Percentiles rank a stretch among this genome's conserved stretches.
phyloP scores from a whole-genome alignment of 306 rosid genomes.

The Ochetophila trinervis region DNA sequence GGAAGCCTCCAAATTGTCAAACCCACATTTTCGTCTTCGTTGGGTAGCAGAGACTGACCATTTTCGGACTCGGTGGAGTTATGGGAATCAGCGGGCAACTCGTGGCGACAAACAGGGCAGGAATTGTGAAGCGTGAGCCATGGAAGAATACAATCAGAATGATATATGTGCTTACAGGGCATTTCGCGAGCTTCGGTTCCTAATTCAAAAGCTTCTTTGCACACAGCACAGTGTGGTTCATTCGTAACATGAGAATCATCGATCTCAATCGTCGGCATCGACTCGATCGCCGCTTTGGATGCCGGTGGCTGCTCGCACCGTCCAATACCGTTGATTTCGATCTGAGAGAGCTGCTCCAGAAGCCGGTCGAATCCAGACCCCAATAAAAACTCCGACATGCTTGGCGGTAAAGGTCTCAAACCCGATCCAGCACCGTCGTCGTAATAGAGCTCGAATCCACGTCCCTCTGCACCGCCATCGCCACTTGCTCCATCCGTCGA shows the following conservation, averaged over 20 bases:
- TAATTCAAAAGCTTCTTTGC: slow-evolving; percentile 63
- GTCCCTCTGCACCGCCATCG: slow-evolving; percentile 32
- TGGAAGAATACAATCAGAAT: slow-evolving; percentile 73
- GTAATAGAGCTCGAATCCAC: slow-evolving; percentile 67
- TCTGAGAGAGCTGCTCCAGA: slow-evolving; percentile 67
- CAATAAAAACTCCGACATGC: slow-evolving; percentile 75
- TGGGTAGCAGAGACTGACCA: background rate
- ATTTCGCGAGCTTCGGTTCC: slow-evolving; percentile 53
- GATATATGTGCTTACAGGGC: slow-evolving; percentile 89
- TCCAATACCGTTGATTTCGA: slow-evolving; percentile 58
- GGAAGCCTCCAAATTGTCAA: slow-evolving; percentile 90
- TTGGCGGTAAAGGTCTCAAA: slow-evolving; percentile 66
- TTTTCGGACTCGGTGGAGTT: background rate
- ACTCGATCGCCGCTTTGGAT: slow-evolving; percentile 65
- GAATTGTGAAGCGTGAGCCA: slow-evolving; percentile 81
- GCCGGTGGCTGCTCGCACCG: slow-evolving; percentile 70
- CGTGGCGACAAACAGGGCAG: slow-evolving; percentile 86
- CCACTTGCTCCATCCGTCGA: slow-evolving; percentile 9
- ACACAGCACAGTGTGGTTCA: slow-evolving; percentile 74
- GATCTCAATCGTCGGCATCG: slow-evolving; percentile 69
- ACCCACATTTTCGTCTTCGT: slow-evolving; percentile 51
- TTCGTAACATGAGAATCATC: slow-evolving; percentile 26
- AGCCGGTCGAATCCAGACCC: slow-evolving; percentile 84
- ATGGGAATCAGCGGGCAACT: slow-evolving; percentile 46
- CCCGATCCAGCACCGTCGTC: slow-evolving; percentile 78